Conservation (phyloP, 441 rosid genomes). For the Syzygium syzygioides region DNA sequence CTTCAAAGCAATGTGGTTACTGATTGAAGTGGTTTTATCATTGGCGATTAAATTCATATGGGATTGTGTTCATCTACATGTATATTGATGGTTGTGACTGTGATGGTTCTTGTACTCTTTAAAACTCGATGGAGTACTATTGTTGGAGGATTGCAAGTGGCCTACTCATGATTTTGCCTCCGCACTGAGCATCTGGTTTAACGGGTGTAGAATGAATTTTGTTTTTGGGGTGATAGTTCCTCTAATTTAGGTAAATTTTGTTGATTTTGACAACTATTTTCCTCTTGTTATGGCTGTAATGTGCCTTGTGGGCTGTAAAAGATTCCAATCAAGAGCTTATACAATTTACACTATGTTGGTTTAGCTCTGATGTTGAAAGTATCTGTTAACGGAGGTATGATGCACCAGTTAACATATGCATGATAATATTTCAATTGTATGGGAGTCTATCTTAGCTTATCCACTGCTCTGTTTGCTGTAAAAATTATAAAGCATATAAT, state of each 20-base stretch:
- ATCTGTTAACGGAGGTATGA: background rate
- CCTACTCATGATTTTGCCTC: background rate
- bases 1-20: background rate
- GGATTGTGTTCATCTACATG: background rate
- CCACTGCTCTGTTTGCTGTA: background rate
- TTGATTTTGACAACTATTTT: background rate
- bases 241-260: background rate
- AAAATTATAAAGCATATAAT: background rate
- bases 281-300: background rate
- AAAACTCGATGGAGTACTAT: background rate
- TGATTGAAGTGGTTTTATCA: background rate
- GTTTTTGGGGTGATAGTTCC: background rate
- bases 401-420: background rate
- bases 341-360: background rate
- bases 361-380: background rate
- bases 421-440: background rate
- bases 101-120: background rate
- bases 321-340: background rate
- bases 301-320: background rate
- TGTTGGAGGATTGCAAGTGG: background rate
- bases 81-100: background rate
- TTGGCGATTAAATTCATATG: background rate
- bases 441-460: background rate
- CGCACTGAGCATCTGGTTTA: background rate
- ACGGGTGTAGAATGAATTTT: background rate